phyloP scores from a whole-genome alignment of 176 grass and related monocot species.

The Paspalum notatum region DNA sequence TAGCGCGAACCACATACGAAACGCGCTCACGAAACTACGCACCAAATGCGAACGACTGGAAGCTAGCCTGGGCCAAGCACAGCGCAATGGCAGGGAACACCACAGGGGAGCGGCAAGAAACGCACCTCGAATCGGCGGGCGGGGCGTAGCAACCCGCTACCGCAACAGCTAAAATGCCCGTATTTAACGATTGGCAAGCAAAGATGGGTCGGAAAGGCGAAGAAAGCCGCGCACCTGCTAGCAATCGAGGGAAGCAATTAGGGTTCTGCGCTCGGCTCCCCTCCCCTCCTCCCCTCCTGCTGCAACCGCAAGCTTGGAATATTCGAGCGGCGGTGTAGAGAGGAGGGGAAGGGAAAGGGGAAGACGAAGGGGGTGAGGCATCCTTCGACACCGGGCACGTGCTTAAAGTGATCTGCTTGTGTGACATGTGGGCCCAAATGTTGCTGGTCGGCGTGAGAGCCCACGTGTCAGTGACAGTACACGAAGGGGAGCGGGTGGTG shows the following conservation, averaged over 20 bases:
- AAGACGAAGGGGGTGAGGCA: conserved; percentile 34
- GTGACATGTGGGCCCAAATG: background rate
- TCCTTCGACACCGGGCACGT: conserved; percentile 1
- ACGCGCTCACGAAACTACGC: background rate
- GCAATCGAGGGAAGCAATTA: background rate
- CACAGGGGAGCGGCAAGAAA: background rate
- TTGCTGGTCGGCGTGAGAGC: accelerated
- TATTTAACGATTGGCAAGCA: background rate
- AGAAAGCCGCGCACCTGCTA: conserved; percentile 3
- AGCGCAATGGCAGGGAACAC: background rate
- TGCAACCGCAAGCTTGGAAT: conserved; percentile 44
- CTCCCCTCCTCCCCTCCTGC: background rate
- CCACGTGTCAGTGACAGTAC: background rate
- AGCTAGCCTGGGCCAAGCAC: background rate
- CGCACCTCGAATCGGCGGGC: background rate
- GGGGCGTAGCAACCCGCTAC: background rate
- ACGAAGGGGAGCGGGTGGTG: background rate
- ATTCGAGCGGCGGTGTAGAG: conserved; percentile 9
- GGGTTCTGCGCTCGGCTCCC: conserved; percentile 1
- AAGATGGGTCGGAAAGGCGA: no score
- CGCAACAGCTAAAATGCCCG: background rate
- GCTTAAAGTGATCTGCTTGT: accelerated
- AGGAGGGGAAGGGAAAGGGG: conserved; percentile 5
- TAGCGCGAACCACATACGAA: background rate
- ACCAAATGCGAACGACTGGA: background rate